phyloP scores from a whole-genome alignment of 1,284 basidiomycete species.

The Melampsora americana region DNA sequence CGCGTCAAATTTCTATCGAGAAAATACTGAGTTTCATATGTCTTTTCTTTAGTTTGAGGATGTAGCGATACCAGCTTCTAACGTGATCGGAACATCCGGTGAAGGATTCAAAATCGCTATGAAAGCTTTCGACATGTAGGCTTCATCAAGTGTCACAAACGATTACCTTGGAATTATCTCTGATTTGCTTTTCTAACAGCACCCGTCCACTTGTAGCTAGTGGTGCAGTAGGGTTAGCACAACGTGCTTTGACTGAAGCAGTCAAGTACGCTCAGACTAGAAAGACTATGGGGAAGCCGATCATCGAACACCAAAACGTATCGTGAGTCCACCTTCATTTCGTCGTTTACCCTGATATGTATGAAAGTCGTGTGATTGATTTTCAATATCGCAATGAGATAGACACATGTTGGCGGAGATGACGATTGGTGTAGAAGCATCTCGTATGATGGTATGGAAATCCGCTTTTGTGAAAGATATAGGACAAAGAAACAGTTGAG shows the following conservation, averaged over 20 bases:
- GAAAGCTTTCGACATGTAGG: constrained; percentile 60
- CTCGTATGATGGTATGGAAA: constrained; percentile 59
- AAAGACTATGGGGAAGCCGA: constrained; percentile 61
- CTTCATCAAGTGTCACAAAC: constrained; percentile 51
- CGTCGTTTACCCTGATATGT: constrained; percentile 44
- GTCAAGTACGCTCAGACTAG: constrained; percentile 60
- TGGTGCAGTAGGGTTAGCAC: constrained; percentile 60
- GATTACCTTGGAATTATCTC: not conserved
- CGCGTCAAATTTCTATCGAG: too few species aligned
- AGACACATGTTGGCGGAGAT: constrained; percentile 62
- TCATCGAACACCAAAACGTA: constrained; percentile 61
- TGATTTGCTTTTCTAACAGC: not conserved
- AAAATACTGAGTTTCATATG: too few species aligned
- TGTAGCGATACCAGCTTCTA: constrained; percentile 55
- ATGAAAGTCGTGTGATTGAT: not conserved
- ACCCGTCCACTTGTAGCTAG: constrained; percentile 58
- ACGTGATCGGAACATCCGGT: constrained; percentile 59
- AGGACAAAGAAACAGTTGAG: constrained; percentile 58
- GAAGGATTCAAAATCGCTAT: constrained; percentile 61
- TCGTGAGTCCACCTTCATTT: constrained; percentile 52
- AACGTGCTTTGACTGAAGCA: constrained; percentile 60
- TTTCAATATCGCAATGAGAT: not conserved
- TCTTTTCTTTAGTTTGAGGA: constrained; percentile 38
- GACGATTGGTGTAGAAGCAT: constrained; percentile 59
- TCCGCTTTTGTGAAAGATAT: constrained; percentile 59